phyloP scores from a whole-genome alignment of 495 filamentous ascomycete genomes.

The Hyaloscypha hepaticicola region DNA sequence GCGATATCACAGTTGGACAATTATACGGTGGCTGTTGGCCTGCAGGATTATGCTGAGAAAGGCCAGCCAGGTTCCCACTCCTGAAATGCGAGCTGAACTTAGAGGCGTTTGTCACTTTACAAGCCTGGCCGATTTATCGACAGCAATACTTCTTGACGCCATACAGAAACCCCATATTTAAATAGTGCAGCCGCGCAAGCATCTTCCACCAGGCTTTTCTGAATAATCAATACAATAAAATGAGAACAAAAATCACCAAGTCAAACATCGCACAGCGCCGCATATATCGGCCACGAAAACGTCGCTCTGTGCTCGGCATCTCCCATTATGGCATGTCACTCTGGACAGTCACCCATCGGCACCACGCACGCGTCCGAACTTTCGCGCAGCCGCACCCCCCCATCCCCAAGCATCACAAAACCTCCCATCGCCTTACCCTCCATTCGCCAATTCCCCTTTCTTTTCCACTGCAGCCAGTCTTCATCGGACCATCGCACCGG shows the following conservation, averaged over 20 bases:
- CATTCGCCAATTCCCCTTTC: conserved; percentile 9
- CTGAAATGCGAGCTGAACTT: neutral
- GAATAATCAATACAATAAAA: too few relatives aligned
- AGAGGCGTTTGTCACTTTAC: neutral
- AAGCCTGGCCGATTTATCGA: too few relatives aligned
- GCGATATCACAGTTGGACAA: neutral
- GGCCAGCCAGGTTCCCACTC: neutral
- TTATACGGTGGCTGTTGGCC: neutral
- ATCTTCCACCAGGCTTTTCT: neutral
- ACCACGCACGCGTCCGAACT: neutral
- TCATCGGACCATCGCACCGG: neutral
- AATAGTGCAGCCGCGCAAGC: conserved; percentile 1
- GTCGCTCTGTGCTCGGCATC: neutral
- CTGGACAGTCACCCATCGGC: neutral
- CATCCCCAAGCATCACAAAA: neutral
- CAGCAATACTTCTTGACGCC: neutral
- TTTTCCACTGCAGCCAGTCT: neutral
- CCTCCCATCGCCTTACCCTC: neutral
- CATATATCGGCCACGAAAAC: neutral
- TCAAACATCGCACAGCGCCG: neutral
- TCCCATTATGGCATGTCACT: neutral
- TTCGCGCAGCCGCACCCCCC: neutral
- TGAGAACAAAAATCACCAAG: neutral
- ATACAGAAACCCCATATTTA: neutral
- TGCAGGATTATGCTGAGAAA: neutral